Base-by-base conservation (phyloP, 1,139 yeast genomes). In the Candida tetrigidarum region DNA sequence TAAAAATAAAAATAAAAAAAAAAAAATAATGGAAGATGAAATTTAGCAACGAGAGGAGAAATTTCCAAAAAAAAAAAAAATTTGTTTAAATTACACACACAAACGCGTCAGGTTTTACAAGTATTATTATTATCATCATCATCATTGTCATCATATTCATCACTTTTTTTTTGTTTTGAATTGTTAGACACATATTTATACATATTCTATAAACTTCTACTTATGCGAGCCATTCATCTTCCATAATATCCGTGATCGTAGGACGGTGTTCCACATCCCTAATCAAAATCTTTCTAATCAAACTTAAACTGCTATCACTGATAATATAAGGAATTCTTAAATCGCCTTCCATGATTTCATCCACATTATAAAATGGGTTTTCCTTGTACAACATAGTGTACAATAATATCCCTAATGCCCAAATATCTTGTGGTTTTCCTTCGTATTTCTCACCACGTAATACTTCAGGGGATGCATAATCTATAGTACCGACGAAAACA, bases 391-490 rank as follows among this genome's bases (percentile, higher is more conserved):
- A 75, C 62, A 93, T 78, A 0, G 97, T 93, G 67, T 91, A 93
- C 18, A 93, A 69, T 49, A 93, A 71, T 16, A 93, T 87, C 1
- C 99, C 99, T 58, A 92, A 73, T 0, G 98, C 97, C 99, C 99
- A 93, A 2, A 92, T 84, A 64, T 93, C 99, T 63, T 93, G 99
- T 0, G 96, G 93, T 61, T 81, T 85, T 16, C 99, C 99, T 46
- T 83, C 89, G 59, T 93, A 93, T 25, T 91, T 86, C 48, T 84
- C 84, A 7, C 98, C 99, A 43, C 84, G 78, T 28, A 93, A 73
- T 0, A 93, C 97, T 64, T 93, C 99, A 0, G 99, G 98, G 0
- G 97, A 95, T 0, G 98, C 98, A 63, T 92, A 93, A 63, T 93
- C 98, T 34, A 93, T 83, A 0, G 99, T 93, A 2, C 99, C 99